Conservation (phyloP, 2,329 filamentous ascomycete genomes). For the Colletotrichum melonis region DNA sequence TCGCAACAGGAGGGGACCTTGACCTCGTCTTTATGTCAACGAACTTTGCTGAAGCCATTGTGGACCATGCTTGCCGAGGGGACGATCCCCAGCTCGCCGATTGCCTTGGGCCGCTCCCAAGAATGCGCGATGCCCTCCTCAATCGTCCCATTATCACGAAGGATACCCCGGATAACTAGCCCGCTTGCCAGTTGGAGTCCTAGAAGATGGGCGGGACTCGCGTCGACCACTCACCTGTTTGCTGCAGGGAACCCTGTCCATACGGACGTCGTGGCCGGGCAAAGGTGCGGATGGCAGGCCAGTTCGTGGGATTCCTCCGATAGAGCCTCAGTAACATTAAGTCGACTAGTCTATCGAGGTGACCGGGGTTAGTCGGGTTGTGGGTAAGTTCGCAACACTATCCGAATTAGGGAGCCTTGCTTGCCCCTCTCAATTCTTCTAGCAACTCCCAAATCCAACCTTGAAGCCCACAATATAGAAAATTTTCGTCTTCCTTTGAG, state of each 20-base stretch:
- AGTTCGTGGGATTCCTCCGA: background rate
- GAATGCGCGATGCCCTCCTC: background rate
- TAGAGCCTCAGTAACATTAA: slow-evolving; percentile 26
- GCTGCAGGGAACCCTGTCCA: slow-evolving; percentile 25
- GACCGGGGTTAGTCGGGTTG: slow-evolving; percentile 4
- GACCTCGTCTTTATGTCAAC: slow-evolving; percentile 31
- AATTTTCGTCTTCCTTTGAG: background rate
- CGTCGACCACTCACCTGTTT: slow-evolving; percentile 13
- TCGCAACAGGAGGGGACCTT: slow-evolving; percentile 1
- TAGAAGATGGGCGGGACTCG: slow-evolving; percentile 2
- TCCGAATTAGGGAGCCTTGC: slow-evolving; percentile 21
- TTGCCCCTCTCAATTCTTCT: slow-evolving; percentile 12
- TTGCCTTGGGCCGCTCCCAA: background rate
- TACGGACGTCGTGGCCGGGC: background rate
- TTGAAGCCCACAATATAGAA: background rate
- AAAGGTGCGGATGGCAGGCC: slow-evolving; percentile 20
- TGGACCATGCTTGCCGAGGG: slow-evolving; percentile 13
- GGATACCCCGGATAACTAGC: slow-evolving; percentile 13
- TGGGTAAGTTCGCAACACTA: slow-evolving; percentile 32
- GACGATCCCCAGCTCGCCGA: slow-evolving; percentile 1
- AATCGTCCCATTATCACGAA: slow-evolving; percentile 27
- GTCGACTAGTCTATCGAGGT: background rate
- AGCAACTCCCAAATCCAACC: slow-evolving; percentile 8
- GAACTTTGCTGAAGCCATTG: slow-evolving; percentile 22
- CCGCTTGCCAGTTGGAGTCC: slow-evolving; percentile 12